Evolutionary conservation across 1,284 basidiomycete species (phyloP), one percentile per base, ranked within the genome.

Genomic region (Leccinum pachyderme): DNA sequence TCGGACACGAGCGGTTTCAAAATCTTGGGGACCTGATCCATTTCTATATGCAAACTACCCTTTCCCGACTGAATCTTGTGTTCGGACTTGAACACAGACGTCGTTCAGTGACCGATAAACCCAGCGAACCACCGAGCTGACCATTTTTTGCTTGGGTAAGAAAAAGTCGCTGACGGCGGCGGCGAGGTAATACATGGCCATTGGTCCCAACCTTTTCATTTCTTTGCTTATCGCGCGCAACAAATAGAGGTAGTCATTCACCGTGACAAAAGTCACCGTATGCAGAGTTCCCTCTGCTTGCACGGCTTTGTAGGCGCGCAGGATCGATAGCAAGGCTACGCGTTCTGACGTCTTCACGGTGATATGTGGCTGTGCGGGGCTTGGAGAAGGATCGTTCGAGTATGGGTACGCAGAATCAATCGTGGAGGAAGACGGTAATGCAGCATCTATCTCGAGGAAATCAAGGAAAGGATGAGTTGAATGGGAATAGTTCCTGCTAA

Each of bases 81-180:
- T 74, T 95, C 93, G 2, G 93, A 91, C 93, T 97, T 29, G 47
- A 37, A 48, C 11, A 44, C 47, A 55, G 44, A 24, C 27, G 55
- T 24, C 39, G 78, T 45, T 56, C 0, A 58, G 50, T 9, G 22
- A 49, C 24, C 27, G 1, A 35, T 2, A 2, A 50, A 15, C 43
- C 9, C n/a, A 7, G 22, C 9, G 25, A n/a, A 39, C 1, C 5
- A 22, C 11, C 35, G 4, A 18, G 60, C 86, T 60, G 62, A 93
- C 94, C 81, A 98, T 85, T 66, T 84, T 89, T 66, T 95, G 90
- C 49, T 85, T 80, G 0, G 96, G 96, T 43, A 99, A 78, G 78
- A 98, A 99, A 71, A 99, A 99, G 73, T 99, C 96, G 70, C 91
- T 95, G 45, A 99, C 97, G 1, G 97, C 97, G 0, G 96, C 96